These are phyloP conservation scores for Hymenoscyphus albidus DNA, from an alignment of 2,329 filamentous ascomycete genomes.

Conservation along the genomic window DNA sequence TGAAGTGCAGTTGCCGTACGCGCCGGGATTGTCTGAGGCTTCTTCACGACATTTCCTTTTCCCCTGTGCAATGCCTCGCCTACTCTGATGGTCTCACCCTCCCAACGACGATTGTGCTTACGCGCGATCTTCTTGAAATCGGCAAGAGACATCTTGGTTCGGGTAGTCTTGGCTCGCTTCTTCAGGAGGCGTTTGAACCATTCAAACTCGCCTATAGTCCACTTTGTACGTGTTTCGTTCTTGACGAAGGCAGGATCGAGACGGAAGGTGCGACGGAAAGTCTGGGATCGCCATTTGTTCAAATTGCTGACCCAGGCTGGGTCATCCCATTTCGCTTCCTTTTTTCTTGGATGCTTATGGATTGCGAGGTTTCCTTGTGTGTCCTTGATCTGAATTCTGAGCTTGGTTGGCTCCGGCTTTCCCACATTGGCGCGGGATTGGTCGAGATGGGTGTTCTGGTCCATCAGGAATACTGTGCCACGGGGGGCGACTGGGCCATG, in stretches of 20 bases:
- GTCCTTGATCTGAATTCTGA: neutral
- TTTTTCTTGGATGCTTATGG: neutral
- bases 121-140: slow-evolving; percentile 1
- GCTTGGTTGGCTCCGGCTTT: neutral
- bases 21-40: neutral
- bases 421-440: neutral
- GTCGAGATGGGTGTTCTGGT: slow-evolving; percentile 15
- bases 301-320: slow-evolving; percentile 9
- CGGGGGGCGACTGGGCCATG: neutral
- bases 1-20: neutral
- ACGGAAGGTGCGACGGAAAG: slow-evolving; percentile 10
- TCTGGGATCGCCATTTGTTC: slow-evolving; percentile 12
- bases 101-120: slow-evolving; percentile 1
- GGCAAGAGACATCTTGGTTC: neutral
- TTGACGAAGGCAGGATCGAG: slow-evolving; percentile 8
- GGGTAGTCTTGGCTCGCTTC: neutral
- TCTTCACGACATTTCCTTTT: neutral
- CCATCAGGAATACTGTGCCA: neutral
- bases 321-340: slow-evolving; percentile 19
- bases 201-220: neutral
- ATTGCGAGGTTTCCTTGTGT: neutral
- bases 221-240: slow-evolving; percentile 1
- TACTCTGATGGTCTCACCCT: neutral
- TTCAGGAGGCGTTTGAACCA: neutral
- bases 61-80: neutral